Percentiles rank a stretch among this genome's conserved stretches.
Evolutionary conservation across 495 filamentous ascomycete genomes (phyloP).

Genomic region (Penicillium argentinense): DNA sequence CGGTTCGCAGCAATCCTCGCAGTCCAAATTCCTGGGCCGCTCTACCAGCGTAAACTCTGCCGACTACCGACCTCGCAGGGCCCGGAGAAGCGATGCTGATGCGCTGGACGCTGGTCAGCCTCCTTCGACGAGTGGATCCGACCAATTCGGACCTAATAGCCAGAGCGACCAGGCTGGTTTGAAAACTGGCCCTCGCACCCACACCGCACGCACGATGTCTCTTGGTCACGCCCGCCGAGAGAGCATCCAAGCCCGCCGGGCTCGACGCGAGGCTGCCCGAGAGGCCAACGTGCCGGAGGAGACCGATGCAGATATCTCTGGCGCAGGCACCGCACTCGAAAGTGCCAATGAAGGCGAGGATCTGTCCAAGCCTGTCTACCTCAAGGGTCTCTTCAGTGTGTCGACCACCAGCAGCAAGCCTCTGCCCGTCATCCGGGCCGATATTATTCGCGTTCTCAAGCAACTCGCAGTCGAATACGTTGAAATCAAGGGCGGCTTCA

Average conservation of each 20-base stretch:
- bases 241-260: constrained; percentile 82
- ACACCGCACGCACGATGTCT: constrained; percentile 77
- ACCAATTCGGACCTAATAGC: constrained; percentile 56
- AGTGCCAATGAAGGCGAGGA: constrained; percentile 55
- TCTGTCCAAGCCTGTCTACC: constrained; percentile 83
- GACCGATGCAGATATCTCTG: constrained; percentile 61
- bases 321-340: constrained; percentile 49
- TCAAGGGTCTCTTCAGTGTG: constrained; percentile 97
- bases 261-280: constrained; percentile 63
- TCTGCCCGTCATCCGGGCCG: constrained; percentile 75
- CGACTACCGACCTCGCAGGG: constrained; percentile 65
- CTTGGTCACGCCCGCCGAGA: constrained; percentile 87
- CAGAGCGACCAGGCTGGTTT: constrained; percentile 41
- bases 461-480: constrained; percentile 84
- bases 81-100: constrained; percentile 59
- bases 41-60: constrained; percentile 86
- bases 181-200: constrained; percentile 28
- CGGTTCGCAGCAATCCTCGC: constrained; percentile 53
- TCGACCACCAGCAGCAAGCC: constrained; percentile 94
- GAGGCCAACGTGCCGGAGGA: constrained; percentile 78
- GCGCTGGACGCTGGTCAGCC: constrained; percentile 54
- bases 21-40: constrained; percentile 66
- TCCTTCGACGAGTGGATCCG: constrained; percentile 75
- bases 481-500: constrained; percentile 93
- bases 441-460: constrained; percentile 88